Conservation (phyloP, 2,329 filamentous ascomycete genomes). For the Cercospora citrullina region DNA sequence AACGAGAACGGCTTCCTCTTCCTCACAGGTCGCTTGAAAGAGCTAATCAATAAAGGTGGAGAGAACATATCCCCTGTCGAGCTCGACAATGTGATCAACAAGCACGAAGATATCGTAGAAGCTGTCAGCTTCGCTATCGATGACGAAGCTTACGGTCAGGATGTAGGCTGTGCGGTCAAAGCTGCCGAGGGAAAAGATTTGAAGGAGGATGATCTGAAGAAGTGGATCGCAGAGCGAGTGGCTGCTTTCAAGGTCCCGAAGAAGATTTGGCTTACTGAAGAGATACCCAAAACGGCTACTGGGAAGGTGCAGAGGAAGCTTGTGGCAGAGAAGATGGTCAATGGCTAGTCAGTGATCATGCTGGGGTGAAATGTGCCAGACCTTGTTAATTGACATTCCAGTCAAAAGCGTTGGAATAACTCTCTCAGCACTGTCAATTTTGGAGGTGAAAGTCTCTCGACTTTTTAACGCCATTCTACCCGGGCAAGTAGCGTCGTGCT, state of each 20-base stretch:
- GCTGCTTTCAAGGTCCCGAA: constrained; percentile 84
- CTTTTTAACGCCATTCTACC: too few relatives aligned
- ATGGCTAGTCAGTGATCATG: neutral
- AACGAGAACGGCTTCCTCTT: constrained; percentile 70
- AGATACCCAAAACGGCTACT: constrained; percentile 60
- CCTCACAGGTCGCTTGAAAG: constrained; percentile 86
- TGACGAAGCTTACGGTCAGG: constrained; percentile 79
- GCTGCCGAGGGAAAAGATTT: constrained; percentile 62
- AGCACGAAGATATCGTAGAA: constrained; percentile 70
- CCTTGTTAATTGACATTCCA: neutral
- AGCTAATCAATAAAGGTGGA: constrained; percentile 86
- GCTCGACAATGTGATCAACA: constrained; percentile 74
- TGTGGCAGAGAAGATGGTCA: constrained; percentile 73
- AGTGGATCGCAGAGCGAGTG: constrained; percentile 67
- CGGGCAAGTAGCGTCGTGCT: too few relatives aligned
- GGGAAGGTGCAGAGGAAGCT: constrained; percentile 84
- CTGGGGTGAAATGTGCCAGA: neutral
- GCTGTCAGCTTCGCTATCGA: constrained; percentile 81
- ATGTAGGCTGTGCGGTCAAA: constrained; percentile 76
- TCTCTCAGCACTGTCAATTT: too few relatives aligned
- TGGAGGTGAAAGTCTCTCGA: too few relatives aligned
- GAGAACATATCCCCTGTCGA: constrained; percentile 89
- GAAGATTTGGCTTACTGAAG: constrained; percentile 44
- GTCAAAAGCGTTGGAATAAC: too few relatives aligned
- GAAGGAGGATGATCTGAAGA: constrained; percentile 61